phyloP scores from a whole-genome alignment of 2,329 filamentous ascomycete species.

The Penicillium fuscoglaucum region DNA sequence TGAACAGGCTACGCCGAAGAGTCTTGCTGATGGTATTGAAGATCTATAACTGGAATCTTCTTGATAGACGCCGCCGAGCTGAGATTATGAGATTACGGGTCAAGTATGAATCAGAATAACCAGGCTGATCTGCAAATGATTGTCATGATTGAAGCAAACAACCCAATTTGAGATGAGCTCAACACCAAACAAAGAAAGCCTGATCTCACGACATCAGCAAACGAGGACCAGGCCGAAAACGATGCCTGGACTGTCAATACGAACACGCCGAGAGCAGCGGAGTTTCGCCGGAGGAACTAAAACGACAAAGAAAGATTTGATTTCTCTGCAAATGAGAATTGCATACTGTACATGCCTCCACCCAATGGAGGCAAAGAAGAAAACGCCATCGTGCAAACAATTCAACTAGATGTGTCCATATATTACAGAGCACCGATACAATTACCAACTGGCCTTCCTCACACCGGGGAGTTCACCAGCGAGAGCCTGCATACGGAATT shows the following conservation, averaged over 20 bases:
- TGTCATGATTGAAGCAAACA: neutral
- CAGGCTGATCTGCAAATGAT: neutral
- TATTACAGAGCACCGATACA: neutral
- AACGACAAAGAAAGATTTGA: constrained; percentile 3
- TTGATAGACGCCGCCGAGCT: neutral
- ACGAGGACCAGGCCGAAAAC: neutral
- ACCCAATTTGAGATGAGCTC: neutral
- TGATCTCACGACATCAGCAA: neutral
- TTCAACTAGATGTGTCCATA: constrained; percentile 23
- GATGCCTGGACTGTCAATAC: neutral
- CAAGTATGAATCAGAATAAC: neutral
- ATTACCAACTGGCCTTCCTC: constrained; percentile 92
- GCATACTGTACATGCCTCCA: constrained; percentile 29
- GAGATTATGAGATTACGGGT: neutral
- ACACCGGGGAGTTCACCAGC: constrained; percentile 86
- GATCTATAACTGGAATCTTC: neutral
- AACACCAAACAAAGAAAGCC: neutral
- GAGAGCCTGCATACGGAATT: constrained; percentile 88
- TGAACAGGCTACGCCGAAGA: neutral
- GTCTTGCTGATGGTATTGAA: neutral
- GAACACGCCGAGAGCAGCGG: neutral
- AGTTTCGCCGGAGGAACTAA: neutral
- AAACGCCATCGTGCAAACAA: constrained; percentile 32
- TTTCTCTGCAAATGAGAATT: constrained; percentile 12
- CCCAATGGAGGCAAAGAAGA: constrained; percentile 20